Evolutionary conservation across 208 protist genomes (phyloP).

Genomic region (Herpetomonas tarakana): DNA sequence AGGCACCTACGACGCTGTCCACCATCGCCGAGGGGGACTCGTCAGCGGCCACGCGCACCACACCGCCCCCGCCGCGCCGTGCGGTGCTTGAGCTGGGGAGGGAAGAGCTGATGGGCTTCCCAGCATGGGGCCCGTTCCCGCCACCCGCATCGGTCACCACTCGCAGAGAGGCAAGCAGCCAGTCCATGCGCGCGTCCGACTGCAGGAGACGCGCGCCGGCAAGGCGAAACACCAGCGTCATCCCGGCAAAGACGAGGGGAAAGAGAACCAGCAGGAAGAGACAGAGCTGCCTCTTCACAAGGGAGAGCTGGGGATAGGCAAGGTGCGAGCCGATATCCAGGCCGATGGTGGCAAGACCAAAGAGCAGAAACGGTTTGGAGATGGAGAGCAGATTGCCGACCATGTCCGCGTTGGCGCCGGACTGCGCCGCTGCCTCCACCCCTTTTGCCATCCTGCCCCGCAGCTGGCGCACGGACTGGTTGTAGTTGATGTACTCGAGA

Average conservation of each 20-base stretch:
- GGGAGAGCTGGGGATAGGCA: constrained; percentile 8
- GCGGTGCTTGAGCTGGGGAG: no score
- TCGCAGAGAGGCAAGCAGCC: neutral
- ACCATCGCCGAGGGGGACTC: constrained; percentile 3
- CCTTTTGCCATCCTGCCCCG: neutral
- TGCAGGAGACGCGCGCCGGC: constrained; percentile 4
- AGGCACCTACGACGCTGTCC: constrained; percentile 6
- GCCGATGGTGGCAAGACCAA: constrained; percentile 18
- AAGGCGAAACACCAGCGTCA: constrained; percentile 12
- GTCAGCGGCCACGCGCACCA: neutral
- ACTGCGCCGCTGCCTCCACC: neutral
- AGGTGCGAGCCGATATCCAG: constrained; percentile 30
- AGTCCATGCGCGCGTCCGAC: neutral
- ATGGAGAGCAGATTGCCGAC: constrained; percentile 1
- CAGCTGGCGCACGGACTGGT: neutral
- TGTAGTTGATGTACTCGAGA: constrained; percentile 6
- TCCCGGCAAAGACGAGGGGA: constrained; percentile 13
- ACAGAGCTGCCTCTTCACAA: constrained; percentile 3
- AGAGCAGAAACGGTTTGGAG: constrained; percentile 9
- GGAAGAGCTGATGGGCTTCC: no score
- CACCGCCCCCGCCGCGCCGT: no score
- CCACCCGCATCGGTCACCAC: neutral
- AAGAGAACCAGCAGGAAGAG: constrained; percentile 17
- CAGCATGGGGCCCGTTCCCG: no score
- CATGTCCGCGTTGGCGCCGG: neutral